Evolutionary conservation across 2,329 filamentous ascomycete species (phyloP).

Genomic region (Microdochium trichocladiopsis): DNA sequence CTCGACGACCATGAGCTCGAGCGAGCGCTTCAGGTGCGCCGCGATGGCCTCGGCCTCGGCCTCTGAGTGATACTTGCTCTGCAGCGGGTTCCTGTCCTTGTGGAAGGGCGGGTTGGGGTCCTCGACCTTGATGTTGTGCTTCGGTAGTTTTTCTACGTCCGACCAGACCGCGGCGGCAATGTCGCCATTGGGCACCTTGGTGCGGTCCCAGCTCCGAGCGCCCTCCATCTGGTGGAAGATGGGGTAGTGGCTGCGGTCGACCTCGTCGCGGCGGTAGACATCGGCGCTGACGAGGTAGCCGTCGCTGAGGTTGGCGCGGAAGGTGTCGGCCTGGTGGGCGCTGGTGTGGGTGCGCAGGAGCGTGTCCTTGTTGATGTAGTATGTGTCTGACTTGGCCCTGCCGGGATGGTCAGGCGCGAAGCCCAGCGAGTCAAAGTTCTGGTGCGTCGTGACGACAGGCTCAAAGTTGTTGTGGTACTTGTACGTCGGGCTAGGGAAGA

Average conservation of each 20-base stretch:
- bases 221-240: constrained; percentile 99
- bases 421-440: constrained; percentile 97
- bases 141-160: constrained; percentile 65
- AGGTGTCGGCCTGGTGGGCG: constrained; percentile 81
- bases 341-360: constrained; percentile 91
- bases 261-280: constrained; percentile 90
- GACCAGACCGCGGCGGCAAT: constrained; percentile 59
- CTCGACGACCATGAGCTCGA: constrained; percentile 85
- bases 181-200: constrained; percentile 46
- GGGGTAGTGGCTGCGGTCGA: constrained; percentile 92
- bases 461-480: constrained; percentile 71
- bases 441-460: constrained; percentile 73
- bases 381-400: constrained; percentile 82
- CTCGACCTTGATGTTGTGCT: constrained; percentile 69
- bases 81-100: constrained; percentile 74
- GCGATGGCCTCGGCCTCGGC: constrained; percentile 79
- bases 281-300: constrained; percentile 92
- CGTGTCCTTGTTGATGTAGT: constrained; percentile 82
- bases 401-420: constrained; percentile 86
- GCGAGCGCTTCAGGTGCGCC: constrained; percentile 77
- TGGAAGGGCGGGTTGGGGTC: constrained; percentile 78
- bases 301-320: constrained; percentile 62
- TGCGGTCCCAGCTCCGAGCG: constrained; percentile 79
- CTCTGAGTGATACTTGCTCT: constrained; percentile 60
- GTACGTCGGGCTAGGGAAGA: constrained; percentile 69